Percentiles rank a stretch among this genome's conserved stretches.
phyloP scores from a whole-genome alignment of 805 yeast genomes.

The Cyberlindnera mississippiensis region DNA sequence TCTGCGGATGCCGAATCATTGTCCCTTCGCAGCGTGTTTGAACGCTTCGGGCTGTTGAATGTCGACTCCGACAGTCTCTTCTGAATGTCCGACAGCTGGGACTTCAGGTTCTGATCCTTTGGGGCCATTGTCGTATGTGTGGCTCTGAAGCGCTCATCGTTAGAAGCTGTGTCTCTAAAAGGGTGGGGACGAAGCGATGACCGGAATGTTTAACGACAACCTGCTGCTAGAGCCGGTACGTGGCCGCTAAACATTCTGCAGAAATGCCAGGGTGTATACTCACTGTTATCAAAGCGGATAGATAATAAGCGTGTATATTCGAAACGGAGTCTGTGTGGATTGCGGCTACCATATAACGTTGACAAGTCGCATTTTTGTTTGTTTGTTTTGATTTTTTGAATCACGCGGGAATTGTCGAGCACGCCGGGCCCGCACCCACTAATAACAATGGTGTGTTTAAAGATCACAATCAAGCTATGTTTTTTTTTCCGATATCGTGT shows the following conservation, averaged over 20 bases:
- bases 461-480: too few relatives aligned
- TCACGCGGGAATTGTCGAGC: not conserved
- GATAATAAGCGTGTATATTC: too few relatives aligned
- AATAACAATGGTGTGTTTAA: too few relatives aligned
- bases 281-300: too few relatives aligned
- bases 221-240: not conserved
- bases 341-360: too few relatives aligned
- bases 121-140: conserved; percentile 15
- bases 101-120: conserved; percentile 33
- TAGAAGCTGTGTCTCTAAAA: conserved; percentile 1
- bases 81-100: conserved; percentile 42
- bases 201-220: not conserved
- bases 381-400: conserved; percentile 10
- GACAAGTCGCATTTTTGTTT: not conserved
- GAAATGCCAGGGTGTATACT: too few relatives aligned
- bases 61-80: conserved; percentile 32
- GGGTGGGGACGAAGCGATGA: not conserved
- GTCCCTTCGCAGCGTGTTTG: conserved; percentile 12
- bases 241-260: too few relatives aligned
- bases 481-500: too few relatives aligned
- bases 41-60: conserved; percentile 24
- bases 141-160: conserved; percentile 5
- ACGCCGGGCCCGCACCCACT: too few relatives aligned
- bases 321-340: too few relatives aligned
- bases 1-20: conserved; percentile 6